These are phyloP conservation scores for Coemansia sp. DNA, from an alignment of 192 early-diverging fungal species.

Conservation along the genomic window DNA sequence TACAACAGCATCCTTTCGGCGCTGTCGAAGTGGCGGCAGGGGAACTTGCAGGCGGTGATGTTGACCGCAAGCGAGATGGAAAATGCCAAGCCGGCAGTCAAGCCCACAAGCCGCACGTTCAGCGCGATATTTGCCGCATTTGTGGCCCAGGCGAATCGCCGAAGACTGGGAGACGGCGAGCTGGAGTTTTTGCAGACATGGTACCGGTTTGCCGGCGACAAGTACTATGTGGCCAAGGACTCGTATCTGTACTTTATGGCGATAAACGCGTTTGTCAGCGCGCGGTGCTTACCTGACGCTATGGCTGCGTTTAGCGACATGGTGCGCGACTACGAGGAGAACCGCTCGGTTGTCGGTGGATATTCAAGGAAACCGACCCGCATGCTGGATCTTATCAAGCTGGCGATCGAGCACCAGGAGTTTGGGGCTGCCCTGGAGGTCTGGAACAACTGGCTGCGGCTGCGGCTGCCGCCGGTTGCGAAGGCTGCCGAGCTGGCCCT, in stretches of 20 bases:
- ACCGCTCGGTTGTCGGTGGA: constrained; percentile 5
- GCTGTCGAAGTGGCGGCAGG: constrained; percentile 20
- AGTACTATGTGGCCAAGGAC: constrained; percentile 37
- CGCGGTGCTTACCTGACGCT: constrained; percentile 28
- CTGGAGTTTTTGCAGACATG: constrained; percentile 31
- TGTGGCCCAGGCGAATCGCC: constrained; percentile 10
- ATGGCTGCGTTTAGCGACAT: constrained; percentile 39
- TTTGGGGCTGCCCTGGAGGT: constrained; percentile 19
- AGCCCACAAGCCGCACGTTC: constrained; percentile 35
- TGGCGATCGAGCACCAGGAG: constrained; percentile 20
- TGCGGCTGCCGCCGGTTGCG: constrained; percentile 15
- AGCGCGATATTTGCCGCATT: constrained; percentile 45
- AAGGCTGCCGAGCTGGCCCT: constrained; percentile 16
- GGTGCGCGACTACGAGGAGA: constrained; percentile 20
- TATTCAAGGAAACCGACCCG: constrained; percentile 11
- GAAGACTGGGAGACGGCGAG: constrained; percentile 7
- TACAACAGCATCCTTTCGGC: constrained; percentile 44
- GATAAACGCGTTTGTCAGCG: constrained; percentile 22
- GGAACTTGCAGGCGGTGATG: constrained; percentile 21
- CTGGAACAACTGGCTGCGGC: constrained; percentile 32
- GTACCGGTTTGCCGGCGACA: constrained; percentile 25
- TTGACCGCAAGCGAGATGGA: constrained; percentile 21
- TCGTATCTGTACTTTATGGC: constrained; percentile 33
- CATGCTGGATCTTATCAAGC: constrained; percentile 21
- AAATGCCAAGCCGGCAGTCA: constrained; percentile 15